phyloP scores from a whole-genome alignment of 345 rosid genomes.

The Citrus hindsii region DNA sequence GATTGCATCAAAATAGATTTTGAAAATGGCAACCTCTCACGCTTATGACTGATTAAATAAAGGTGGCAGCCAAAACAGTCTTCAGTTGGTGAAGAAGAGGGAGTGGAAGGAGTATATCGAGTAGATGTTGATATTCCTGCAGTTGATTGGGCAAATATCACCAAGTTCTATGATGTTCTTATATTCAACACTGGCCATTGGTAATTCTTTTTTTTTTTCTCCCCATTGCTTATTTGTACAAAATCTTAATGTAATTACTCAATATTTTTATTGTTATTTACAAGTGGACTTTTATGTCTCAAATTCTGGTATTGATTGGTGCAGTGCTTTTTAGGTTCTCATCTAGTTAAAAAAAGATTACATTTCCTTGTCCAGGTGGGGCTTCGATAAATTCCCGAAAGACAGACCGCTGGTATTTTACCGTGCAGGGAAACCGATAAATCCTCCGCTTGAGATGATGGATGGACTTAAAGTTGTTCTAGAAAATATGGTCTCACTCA shows the following conservation, averaged over 20 bases:
- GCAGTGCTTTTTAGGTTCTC: not conserved
- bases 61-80: slow-evolving; percentile 78
- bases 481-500: slow-evolving; percentile 61
- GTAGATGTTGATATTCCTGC: slow-evolving; percentile 94
- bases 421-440: slow-evolving; percentile 55
- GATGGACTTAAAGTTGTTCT: slow-evolving; percentile 80
- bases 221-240: not conserved
- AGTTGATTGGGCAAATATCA: slow-evolving; percentile 66
- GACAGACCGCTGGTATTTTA: slow-evolving; percentile 86
- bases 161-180: slow-evolving; percentile 75
- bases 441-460: slow-evolving; percentile 63
- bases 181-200: slow-evolving; percentile 93
- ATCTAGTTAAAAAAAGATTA: not conserved
- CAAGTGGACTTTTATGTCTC: not conserved
- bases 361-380: slow-evolving; percentile 63
- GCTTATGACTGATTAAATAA: slow-evolving; percentile 49
- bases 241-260: not conserved
- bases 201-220: slow-evolving; percentile 31
- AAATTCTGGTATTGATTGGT: not conserved
- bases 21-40: slow-evolving; percentile 30
- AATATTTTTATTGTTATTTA: not conserved
- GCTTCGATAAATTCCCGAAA: slow-evolving; percentile 82
- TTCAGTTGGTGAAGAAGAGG: slow-evolving; percentile 29
- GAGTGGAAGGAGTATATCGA: slow-evolving; percentile 50
- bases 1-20: not conserved